Percentiles rank a stretch among this genome's conserved stretches.
Conservation (phyloP, 1,139 yeast species). For the Diutina rugosa region DNA sequence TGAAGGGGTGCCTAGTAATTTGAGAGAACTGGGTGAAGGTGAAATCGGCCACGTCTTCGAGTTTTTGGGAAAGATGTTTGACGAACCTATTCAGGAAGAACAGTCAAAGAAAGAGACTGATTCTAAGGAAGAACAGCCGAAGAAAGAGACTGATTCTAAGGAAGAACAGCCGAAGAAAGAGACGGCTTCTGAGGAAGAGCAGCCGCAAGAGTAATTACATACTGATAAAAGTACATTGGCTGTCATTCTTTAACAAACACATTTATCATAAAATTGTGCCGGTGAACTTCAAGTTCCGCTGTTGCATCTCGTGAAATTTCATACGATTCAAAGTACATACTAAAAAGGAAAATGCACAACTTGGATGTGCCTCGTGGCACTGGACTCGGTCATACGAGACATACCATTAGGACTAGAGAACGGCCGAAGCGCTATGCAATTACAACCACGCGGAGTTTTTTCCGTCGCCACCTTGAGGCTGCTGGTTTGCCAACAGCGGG, state of each 20-base stretch:
- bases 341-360: background rate
- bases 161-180: background rate
- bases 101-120: background rate
- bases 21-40: background rate
- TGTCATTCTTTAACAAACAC: too few species aligned
- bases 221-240: too few species aligned
- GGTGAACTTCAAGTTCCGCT: background rate
- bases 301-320: background rate
- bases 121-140: background rate
- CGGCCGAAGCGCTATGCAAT: background rate
- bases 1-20: constrained; percentile 5
- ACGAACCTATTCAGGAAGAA: background rate
- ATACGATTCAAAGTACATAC: background rate
- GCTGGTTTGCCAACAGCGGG: background rate
- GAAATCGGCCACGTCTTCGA: constrained; percentile 42
- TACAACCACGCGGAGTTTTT: background rate
- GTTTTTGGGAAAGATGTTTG: constrained; percentile 45
- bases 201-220: background rate
- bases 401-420: background rate
- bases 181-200: background rate
- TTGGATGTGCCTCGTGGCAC: background rate
- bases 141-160: background rate
- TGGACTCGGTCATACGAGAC: background rate
- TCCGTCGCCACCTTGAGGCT: background rate
- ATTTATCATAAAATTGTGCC: too few species aligned